Evolutionary conservation across 192 early-diverging fungal species (phyloP).

Genomic region (Geranomyces michiganensis): DNA sequence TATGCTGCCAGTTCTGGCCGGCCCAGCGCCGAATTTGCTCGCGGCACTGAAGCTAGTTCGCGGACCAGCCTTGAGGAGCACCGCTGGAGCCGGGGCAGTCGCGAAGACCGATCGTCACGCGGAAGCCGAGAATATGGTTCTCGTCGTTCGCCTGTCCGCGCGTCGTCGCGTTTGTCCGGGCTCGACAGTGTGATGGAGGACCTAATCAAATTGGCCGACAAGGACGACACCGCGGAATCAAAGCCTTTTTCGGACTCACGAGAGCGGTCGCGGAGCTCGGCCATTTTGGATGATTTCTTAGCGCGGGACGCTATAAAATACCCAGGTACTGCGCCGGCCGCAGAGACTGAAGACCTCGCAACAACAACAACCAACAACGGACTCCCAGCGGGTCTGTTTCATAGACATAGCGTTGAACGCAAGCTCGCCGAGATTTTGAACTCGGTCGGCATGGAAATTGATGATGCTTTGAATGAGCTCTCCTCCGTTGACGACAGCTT

Average conservation of each 20-base stretch:
- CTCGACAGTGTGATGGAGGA: conserved; percentile 34
- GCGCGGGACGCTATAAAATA: not conserved
- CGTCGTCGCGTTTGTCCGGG: conserved; percentile 15
- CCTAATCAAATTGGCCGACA: conserved; percentile 17
- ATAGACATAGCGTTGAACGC: conserved; percentile 18
- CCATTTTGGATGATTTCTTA: not conserved
- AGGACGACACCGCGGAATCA: not conserved
- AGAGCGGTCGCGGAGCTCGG: not conserved
- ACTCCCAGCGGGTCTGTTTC: not conserved
- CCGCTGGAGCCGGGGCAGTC: not conserved
- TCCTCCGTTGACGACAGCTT: conserved; percentile 2
- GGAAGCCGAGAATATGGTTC: not conserved
- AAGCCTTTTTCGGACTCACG: not conserved
- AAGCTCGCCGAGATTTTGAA: conserved; percentile 22
- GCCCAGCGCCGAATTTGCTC: not conserved
- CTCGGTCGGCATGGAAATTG: conserved; percentile 29
- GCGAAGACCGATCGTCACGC: conserved; percentile 1
- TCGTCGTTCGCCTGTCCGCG: not conserved
- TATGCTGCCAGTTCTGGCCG: conserved; percentile 16
- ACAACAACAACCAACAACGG: not conserved
- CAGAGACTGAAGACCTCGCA: not conserved
- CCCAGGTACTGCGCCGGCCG: conserved; percentile 11
- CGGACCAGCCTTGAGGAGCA: conserved; percentile 11
- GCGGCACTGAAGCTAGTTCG: not conserved
- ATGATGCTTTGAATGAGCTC: conserved; percentile 30